phyloP scores from a whole-genome alignment of 495 filamentous ascomycete genomes.

The Xylaria bambusicola region DNA sequence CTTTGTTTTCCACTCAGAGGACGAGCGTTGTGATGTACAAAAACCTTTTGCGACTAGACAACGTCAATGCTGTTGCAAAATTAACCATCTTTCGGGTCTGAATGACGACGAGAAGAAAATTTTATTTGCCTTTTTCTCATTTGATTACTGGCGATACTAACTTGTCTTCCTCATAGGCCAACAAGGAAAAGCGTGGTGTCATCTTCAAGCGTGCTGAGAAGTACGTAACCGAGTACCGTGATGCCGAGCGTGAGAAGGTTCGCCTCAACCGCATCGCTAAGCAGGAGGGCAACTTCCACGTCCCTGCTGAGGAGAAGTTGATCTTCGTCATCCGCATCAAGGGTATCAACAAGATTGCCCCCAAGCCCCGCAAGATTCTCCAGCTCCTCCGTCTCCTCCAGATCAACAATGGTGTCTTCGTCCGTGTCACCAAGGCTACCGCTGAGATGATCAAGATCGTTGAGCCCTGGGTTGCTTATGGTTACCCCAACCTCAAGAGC shows the following conservation, averaged over 20 bases:
- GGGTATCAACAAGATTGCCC: conserved; percentile 99
- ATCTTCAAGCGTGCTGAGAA: conserved; percentile 99
- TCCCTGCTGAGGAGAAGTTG: conserved; percentile 91
- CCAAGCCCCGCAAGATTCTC: conserved; percentile 99
- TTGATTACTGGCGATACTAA: conserved; percentile 38
- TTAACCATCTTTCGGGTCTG: conserved; percentile 99
- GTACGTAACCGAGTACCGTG: conserved; percentile 99
- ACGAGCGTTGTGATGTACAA: conserved; percentile 58
- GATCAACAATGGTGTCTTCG: conserved; percentile 99
- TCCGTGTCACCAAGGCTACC: conserved; percentile 97
- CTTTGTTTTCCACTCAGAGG: conserved; percentile 18
- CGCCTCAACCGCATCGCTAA: conserved; percentile 85
- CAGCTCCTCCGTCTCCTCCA: conserved; percentile 98
- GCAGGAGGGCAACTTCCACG: conserved; percentile 89
- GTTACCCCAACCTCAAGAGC: conserved; percentile 98
- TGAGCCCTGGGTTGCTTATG: conserved; percentile 98
- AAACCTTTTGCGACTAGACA: conserved; percentile 86
- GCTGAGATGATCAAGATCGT: conserved; percentile 96
- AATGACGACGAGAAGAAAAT: conserved; percentile 42
- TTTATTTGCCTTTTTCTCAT: conserved; percentile 12
- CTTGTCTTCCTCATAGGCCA: conserved; percentile 64
- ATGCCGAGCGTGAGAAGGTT: conserved; percentile 97
- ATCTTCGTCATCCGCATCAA: conserved; percentile 99
- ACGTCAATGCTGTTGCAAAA: conserved; percentile 93
- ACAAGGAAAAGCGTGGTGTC: conserved; percentile 93